These are phyloP conservation scores for Podospora conica DNA, from an alignment of 495 filamentous ascomycete species.

Conservation along the genomic window DNA sequence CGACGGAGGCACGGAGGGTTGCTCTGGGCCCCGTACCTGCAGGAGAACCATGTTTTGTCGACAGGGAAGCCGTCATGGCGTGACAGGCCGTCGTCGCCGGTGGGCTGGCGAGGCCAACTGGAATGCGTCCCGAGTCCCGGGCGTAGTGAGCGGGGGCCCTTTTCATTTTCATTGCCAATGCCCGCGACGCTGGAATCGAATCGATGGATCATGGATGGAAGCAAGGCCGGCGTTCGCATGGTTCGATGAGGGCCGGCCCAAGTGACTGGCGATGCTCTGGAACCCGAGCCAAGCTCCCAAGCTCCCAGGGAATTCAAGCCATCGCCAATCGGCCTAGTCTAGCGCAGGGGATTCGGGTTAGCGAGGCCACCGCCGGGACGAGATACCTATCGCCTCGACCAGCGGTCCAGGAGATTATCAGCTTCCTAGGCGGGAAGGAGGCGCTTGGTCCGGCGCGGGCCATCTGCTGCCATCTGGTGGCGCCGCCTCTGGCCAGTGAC, in stretches of 20 bases:
- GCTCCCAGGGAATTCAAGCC: neutral
- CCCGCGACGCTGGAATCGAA: slow-evolving; percentile 22
- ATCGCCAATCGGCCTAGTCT: slow-evolving; percentile 21
- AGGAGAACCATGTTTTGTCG: slow-evolving; percentile 8
- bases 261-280: neutral
- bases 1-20: neutral
- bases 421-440: slow-evolving; percentile 7
- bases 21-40: slow-evolving; percentile 20
- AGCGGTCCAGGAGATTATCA: slow-evolving; percentile 6
- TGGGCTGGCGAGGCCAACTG: slow-evolving; percentile 22
- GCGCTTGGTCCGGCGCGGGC: neutral
- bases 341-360: slow-evolving; percentile 4
- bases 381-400: slow-evolving; percentile 1
- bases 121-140: slow-evolving; percentile 29
- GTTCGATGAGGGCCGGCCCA: neutral
- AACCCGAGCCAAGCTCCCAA: neutral
- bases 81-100: slow-evolving; percentile 6
- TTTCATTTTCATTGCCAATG: too few relatives aligned
- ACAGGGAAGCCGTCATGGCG: slow-evolving; percentile 13
- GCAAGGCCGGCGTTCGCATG: neutral
- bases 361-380: neutral
- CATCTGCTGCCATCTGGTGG: neutral
- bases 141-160: slow-evolving; percentile 19
- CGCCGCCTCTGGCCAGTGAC: neutral
- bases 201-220: neutral